Percentiles rank a stretch among this genome's conserved stretches.
Conservation (phyloP, 2,329 filamentous ascomycete genomes). For the Talaromyces islandicus region DNA sequence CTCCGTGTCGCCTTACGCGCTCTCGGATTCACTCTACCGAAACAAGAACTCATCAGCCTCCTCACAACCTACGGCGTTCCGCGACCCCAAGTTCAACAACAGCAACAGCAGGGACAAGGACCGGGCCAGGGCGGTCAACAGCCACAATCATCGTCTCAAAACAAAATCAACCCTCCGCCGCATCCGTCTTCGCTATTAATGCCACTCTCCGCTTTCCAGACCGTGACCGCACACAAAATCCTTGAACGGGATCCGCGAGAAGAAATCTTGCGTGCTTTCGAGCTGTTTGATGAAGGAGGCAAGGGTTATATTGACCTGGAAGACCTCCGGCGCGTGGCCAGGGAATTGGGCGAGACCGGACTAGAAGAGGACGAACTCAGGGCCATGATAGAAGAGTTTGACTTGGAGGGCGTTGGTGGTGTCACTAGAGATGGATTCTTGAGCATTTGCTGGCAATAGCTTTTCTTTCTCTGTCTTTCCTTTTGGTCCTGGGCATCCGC, state of each 20-base stretch:
- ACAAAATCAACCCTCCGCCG: conserved; percentile 45
- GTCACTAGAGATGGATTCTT: conserved; percentile 61
- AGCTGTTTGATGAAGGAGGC: conserved; percentile 85
- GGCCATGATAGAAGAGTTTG: conserved; percentile 98
- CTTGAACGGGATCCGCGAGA: conserved; percentile 77
- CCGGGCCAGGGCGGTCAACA: conserved; percentile 22
- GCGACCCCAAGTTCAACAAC: conserved; percentile 47
- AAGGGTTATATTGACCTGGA: conserved; percentile 87
- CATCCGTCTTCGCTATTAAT: conserved; percentile 64
- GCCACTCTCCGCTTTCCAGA: conserved; percentile 65
- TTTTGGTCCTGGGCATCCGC: not conserved
- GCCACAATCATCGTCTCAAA: conserved; percentile 20
- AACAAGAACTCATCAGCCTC: conserved; percentile 74
- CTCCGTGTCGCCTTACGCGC: conserved; percentile 95
- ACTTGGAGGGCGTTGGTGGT: conserved; percentile 84
- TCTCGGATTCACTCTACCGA: conserved; percentile 85
- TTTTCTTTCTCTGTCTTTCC: not conserved
- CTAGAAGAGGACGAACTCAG: conserved; percentile 86
- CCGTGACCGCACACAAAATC: conserved; percentile 73
- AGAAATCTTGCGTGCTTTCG: conserved; percentile 86
- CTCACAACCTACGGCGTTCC: conserved; percentile 75
- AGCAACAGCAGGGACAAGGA: conserved; percentile 15
- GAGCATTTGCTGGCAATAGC: conserved; percentile 56
- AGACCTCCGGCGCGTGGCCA: conserved; percentile 78
- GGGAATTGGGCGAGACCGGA: conserved; percentile 80